These are phyloP conservation scores for Tolypocladium cylindrosporum DNA, from an alignment of 2,329 filamentous ascomycete species.

Conservation along the genomic window DNA sequence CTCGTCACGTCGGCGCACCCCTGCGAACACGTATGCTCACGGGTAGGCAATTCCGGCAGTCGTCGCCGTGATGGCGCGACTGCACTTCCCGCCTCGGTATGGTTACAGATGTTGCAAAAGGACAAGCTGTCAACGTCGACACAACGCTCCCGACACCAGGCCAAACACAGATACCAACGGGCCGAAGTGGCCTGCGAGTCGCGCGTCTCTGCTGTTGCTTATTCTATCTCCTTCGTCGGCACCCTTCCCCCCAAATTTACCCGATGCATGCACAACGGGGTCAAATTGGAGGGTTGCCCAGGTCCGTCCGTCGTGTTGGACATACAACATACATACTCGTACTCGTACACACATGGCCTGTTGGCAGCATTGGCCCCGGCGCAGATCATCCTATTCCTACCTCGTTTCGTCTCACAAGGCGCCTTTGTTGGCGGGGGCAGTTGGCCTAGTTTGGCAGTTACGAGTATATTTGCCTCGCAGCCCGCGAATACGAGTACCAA, in stretches of 20 bases:
- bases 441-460: not conserved
- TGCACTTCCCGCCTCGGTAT: not conserved
- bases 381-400: not conserved
- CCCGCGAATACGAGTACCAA: no score
- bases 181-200: not conserved
- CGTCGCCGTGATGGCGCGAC: not conserved
- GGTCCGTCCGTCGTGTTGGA: not conserved
- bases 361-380: not conserved
- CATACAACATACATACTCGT: not conserved
- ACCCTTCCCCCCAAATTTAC: not conserved
- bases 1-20: not conserved
- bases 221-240: not conserved
- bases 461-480: no score
- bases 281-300: not conserved
- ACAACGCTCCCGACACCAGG: not conserved
- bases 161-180: not conserved
- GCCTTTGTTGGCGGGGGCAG: not conserved
- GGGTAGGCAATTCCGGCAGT: not conserved
- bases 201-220: not conserved
- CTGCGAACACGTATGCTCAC: not conserved
- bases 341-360: not conserved
- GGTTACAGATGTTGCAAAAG: not conserved
- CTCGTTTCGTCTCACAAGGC: not conserved
- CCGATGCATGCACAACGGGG: not conserved
- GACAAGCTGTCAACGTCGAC: not conserved